Conservation (phyloP, 768 basidiomycete genomes). For the Cystoderma amianthinum region DNA sequence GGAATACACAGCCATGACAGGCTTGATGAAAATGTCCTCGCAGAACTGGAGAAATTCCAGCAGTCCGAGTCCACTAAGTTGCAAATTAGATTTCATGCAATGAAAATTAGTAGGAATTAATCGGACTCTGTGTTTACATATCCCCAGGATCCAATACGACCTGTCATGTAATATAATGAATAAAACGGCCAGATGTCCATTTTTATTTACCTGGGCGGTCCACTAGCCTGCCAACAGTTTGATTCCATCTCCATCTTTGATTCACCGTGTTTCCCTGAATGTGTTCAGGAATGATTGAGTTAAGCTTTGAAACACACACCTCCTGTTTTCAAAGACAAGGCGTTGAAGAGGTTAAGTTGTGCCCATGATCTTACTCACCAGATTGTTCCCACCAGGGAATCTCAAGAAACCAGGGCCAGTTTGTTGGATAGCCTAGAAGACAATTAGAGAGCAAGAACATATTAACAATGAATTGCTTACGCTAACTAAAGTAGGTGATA, state of each 20-base stretch:
- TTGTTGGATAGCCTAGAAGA: conserved; percentile 40
- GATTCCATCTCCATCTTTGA: conserved; percentile 56
- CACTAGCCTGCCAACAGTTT: conserved; percentile 46
- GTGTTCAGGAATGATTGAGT: not conserved
- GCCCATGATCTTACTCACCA: conserved; percentile 16
- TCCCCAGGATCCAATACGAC: conserved; percentile 56
- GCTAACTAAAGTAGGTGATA: conserved; percentile 50
- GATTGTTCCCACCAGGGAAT: conserved; percentile 58
- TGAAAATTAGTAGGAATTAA: not conserved
- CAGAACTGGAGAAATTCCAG: conserved; percentile 36
- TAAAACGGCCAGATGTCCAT: not conserved
- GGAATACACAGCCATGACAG: conserved; percentile 59
- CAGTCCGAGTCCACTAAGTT: conserved; percentile 19
- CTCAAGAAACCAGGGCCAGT: conserved; percentile 54
- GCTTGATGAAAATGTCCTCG: conserved; percentile 49
- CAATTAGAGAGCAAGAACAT: too few relatives aligned
- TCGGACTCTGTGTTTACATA: conserved; percentile 52
- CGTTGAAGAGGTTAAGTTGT: not conserved
- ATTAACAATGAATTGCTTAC: conserved; percentile 18
- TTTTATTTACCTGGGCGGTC: conserved; percentile 34
- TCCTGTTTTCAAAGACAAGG: not conserved
- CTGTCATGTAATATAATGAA: too few relatives aligned
- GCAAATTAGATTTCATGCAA: not conserved
- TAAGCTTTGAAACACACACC: not conserved
- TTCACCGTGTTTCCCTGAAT: conserved; percentile 39